Percentiles rank a stretch among this genome's conserved stretches.
These are phyloP conservation scores for Fragaria nilgerrensis DNA, from an alignment of 306 rosid species.

Conservation along the genomic window DNA sequence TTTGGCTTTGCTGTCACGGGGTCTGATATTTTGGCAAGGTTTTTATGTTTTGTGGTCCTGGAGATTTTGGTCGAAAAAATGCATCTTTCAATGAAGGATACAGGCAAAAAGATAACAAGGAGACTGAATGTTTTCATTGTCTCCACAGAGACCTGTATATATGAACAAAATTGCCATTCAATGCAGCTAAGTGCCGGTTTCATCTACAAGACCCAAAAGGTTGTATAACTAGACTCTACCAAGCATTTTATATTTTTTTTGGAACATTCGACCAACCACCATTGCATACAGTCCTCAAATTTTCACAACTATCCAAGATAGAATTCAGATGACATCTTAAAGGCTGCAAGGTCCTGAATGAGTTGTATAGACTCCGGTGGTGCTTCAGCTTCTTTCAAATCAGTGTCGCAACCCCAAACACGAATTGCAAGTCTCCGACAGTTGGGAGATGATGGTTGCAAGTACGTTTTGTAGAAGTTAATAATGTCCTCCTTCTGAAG, in stretches of 20 bases:
- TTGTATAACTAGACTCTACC: not conserved
- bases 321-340: constrained; percentile 60
- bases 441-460: constrained; percentile 62
- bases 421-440: constrained; percentile 73
- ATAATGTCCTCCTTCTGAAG: constrained; percentile 63
- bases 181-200: not conserved
- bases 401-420: constrained; percentile 86
- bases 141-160: constrained; percentile 6
- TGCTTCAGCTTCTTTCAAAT: constrained; percentile 50
- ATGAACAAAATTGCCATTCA: not conserved
- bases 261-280: not conserved
- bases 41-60: constrained; percentile 1
- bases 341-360: constrained; percentile 52
- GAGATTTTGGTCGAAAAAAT: not conserved
- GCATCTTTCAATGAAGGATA: not conserved
- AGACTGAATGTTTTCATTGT: not conserved
- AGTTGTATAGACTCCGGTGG: constrained; percentile 33
- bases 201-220: not conserved
- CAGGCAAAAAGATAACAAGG: not conserved
- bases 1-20: constrained; percentile 3
- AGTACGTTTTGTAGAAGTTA: constrained; percentile 62
- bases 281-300: not conserved
- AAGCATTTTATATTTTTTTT: not conserved
- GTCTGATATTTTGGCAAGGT: not conserved
- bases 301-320: constrained; percentile 50